These are phyloP conservation scores for Wallacemonas sp. DNA, from an alignment of 208 protist species.

Conservation along the genomic window DNA sequence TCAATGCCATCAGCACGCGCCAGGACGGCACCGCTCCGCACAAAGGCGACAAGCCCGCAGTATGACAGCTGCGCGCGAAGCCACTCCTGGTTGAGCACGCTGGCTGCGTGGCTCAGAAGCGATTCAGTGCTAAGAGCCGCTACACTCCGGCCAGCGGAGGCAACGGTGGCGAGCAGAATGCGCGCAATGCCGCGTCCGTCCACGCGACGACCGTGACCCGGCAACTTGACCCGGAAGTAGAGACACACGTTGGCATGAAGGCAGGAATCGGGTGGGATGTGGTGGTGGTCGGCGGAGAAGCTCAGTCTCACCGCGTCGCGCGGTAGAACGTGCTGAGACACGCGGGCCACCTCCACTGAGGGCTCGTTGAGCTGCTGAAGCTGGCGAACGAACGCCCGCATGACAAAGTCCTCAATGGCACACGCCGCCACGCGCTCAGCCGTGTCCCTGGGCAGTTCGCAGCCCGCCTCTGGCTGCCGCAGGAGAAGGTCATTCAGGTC, in stretches of 20 bases:
- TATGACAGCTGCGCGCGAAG: conserved; percentile 59
- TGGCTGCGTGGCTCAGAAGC: conserved; percentile 69
- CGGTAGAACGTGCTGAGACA: conserved; percentile 86
- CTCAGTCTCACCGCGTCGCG: conserved; percentile 73
- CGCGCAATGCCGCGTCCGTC: conserved; percentile 46
- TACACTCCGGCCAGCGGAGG: neutral
- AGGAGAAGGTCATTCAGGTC: neutral
- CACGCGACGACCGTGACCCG: conserved; percentile 76
- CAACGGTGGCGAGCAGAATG: conserved; percentile 23
- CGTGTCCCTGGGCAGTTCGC: neutral
- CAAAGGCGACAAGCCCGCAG: conserved; percentile 80
- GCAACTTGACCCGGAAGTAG: conserved; percentile 88
- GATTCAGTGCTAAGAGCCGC: conserved; percentile 10
- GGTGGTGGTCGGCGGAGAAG: conserved; percentile 4
- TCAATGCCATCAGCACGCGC: conserved; percentile 83
- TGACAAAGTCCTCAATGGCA: conserved; percentile 66
- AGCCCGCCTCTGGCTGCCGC: neutral
- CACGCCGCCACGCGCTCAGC: conserved; percentile 25
- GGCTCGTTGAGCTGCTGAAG: conserved; percentile 3
- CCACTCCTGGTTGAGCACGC: conserved; percentile 86
- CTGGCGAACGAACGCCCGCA: conserved; percentile 37
- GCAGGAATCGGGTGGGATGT: conserved; percentile 1
- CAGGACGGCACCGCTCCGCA: conserved; percentile 90
- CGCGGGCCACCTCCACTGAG: conserved; percentile 71
- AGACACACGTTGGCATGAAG: conserved; percentile 33